A percentile compares a stretch with the other conserved stretches of the same genome.
phyloP scores from a whole-genome alignment of 176 grass and related monocot genomes.

The Eleusine indica region DNA sequence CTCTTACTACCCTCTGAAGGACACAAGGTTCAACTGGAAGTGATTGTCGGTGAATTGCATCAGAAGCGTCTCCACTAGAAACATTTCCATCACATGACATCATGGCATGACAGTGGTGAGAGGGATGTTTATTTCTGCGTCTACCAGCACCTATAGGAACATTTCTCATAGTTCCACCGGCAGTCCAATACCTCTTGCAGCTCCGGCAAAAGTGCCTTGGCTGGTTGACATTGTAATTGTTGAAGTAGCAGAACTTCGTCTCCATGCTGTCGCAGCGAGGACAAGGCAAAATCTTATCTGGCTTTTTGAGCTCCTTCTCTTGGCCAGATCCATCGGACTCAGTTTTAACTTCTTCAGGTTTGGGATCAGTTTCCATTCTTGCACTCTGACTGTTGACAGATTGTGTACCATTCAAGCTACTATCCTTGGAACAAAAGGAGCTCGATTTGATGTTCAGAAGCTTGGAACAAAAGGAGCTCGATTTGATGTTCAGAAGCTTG shows the following conservation, averaged over 20 bases:
- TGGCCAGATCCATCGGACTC: constrained; percentile 39
- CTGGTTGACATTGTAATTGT: constrained; percentile 90
- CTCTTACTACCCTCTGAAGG: constrained; percentile 24
- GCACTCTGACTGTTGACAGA: constrained; percentile 24
- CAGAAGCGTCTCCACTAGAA: constrained; percentile 10
- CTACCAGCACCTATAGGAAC: constrained; percentile 82
- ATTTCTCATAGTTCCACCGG: constrained; percentile 81
- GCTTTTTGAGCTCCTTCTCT: constrained; percentile 66
- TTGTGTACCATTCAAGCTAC: constrained; percentile 39
- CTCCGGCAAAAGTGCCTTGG: constrained; percentile 87
- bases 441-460: constrained; percentile 1
- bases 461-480: constrained; percentile 32
- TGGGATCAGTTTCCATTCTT: constrained; percentile 38
- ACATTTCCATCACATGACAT: constrained; percentile 48
- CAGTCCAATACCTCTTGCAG: constrained; percentile 92
- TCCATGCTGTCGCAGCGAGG: constrained; percentile 92
- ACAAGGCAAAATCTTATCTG: constrained; percentile 70
- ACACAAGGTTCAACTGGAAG: constrained; percentile 25
- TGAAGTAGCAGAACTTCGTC: constrained; percentile 97
- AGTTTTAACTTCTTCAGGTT: constrained; percentile 39
- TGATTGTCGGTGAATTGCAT: constrained; percentile 43
- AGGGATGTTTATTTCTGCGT: constrained; percentile 68
- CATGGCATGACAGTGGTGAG: constrained; percentile 50
- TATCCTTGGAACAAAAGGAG: constrained; percentile 29
- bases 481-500: constrained; percentile 20